Conservation (phyloP, 495 filamentous ascomycete genomes). For the Xylaria nigripes region DNA sequence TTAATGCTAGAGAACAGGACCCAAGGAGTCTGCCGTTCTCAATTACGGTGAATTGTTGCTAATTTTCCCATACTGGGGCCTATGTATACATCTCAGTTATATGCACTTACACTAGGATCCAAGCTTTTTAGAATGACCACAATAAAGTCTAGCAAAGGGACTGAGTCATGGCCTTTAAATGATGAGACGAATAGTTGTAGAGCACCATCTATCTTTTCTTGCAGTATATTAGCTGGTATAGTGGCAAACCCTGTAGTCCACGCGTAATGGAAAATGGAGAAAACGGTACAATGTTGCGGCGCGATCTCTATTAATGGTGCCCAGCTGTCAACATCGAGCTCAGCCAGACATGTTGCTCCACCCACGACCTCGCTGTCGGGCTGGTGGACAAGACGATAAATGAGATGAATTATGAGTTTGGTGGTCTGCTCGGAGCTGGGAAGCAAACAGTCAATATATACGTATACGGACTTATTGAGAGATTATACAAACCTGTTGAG, state of each 20-base stretch:
- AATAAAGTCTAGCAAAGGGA: conserved; percentile 42
- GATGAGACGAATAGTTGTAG: conserved; percentile 37
- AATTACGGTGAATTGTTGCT: too few relatives aligned
- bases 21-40: neutral
- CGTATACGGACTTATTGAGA: neutral
- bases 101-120: conserved; percentile 29
- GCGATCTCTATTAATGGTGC: conserved; percentile 45
- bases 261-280: conserved; percentile 44
- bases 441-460: conserved; percentile 15
- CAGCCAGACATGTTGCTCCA: conserved; percentile 37
- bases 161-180: conserved; percentile 44
- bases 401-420: conserved; percentile 44
- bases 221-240: conserved; percentile 15
- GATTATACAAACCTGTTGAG: conserved; percentile 41
- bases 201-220: conserved; percentile 35
- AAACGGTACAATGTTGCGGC: conserved; percentile 40
- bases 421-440: conserved; percentile 44
- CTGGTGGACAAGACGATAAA: conserved; percentile 40
- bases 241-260: conserved; percentile 36
- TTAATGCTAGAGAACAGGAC: neutral
- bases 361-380: conserved; percentile 23
- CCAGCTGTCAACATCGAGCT: conserved; percentile 36
- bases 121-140: conserved; percentile 36
- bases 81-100: too few relatives aligned
- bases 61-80: too few relatives aligned